These are phyloP conservation scores for Glutinoglossum americanum DNA, from an alignment of 495 filamentous ascomycete species.

Conservation along the genomic window DNA sequence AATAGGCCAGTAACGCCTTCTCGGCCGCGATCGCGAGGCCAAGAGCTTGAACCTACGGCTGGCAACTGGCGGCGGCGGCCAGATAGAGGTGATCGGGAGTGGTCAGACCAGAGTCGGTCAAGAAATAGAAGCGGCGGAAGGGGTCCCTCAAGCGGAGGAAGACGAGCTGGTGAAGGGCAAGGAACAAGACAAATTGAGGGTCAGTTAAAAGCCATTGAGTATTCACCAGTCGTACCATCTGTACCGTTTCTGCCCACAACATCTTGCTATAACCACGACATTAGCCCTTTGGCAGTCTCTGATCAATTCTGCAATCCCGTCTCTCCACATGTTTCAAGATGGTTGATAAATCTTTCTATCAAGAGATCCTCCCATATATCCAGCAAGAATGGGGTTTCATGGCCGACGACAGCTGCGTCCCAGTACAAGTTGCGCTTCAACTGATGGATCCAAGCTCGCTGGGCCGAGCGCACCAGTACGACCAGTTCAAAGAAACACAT, in stretches of 20 bases:
- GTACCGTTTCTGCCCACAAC: neutral
- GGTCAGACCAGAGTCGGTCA: conserved; percentile 8
- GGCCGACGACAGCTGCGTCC: conserved; percentile 66
- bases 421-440: conserved; percentile 79
- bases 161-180: conserved; percentile 12
- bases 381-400: conserved; percentile 81
- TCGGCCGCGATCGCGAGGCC: conserved; percentile 10
- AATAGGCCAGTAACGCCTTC: conserved; percentile 10
- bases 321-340: neutral
- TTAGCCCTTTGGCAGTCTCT: neutral
- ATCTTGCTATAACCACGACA: neutral
- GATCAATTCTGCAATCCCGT: neutral
- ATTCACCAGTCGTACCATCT: neutral
- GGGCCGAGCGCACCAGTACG: conserved; percentile 70
- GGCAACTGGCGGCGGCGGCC: conserved; percentile 11
- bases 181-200: conserved; percentile 21
- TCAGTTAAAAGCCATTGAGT: neutral
- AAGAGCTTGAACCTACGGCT: conserved; percentile 6
- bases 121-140: conserved; percentile 10
- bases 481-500: conserved; percentile 61
- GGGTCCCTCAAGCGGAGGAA: neutral
- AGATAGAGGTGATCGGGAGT: conserved; percentile 13
- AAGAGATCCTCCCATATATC: conserved; percentile 47
- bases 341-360: neutral
- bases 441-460: conserved; percentile 86